Evolutionary conservation across 2,329 filamentous ascomycete species (phyloP), one percentile per base, ranked within the genome.

Genomic region (Fusarium sp.): DNA sequence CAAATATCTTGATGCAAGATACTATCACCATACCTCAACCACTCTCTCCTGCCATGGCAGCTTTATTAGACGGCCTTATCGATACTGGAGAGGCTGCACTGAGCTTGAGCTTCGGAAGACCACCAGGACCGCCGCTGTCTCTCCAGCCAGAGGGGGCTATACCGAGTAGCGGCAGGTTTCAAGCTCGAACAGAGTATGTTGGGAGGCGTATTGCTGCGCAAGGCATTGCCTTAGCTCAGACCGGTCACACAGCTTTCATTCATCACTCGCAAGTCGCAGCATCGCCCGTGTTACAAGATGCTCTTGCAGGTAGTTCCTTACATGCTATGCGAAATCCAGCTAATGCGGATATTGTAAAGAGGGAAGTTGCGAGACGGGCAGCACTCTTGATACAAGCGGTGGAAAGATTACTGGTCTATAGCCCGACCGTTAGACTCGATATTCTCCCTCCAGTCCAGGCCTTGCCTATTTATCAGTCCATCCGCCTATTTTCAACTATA

Each of bases 381-480:
- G n/a, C 37, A 1, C 42, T 45, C 1, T 0, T 45, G 2, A 45
- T 45, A 12, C 41, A 45, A 10, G 13, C n/a, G n/a, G n/a, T n/a
- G n/a, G n/a, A n/a, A n/a, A n/a, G n/a, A n/a, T n/a, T n/a, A n/a
- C n/a, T n/a, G n/a, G n/a, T n/a, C n/a, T n/a, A n/a, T n/a, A n/a
- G n/a, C n/a, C n/a, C n/a, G n/a, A n/a, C n/a, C n/a, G n/a, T n/a
- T n/a, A n/a, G 18, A 3, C 10, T 23, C 5, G 27, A 25, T 12
- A 21, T 49, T 13, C 23, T 61, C 3, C 34, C 34, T 0, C n/a
- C 12, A 0, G 11, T 59, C 1, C 58, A 61, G 0, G 58, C 55
- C 5, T 20, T 61, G 4, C 23, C 59, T 7, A 18, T 61, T 1
- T 51, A 61, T 9, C 58, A 61, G 7, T 25, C 34, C 1, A 61